phyloP scores from a whole-genome alignment of 768 basidiomycete genomes.

The Holtermannia corniformis region DNA sequence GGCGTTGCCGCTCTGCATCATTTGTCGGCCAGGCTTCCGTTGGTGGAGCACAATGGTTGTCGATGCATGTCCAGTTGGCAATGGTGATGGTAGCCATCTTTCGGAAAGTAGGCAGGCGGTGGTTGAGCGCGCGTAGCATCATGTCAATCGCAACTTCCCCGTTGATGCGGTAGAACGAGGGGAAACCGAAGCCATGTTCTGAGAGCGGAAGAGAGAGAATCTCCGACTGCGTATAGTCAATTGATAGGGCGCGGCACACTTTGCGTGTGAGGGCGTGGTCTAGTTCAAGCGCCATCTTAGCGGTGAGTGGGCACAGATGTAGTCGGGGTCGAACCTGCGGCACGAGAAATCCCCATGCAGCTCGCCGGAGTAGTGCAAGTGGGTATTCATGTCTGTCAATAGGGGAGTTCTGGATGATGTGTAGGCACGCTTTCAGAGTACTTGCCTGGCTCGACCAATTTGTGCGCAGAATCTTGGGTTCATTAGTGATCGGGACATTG shows the following conservation, averaged over 20 bases:
- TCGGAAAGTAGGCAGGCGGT: conserved; percentile 3
- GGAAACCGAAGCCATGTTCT: conserved; percentile 9
- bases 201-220: conserved; percentile 4
- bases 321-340: conserved; percentile 4
- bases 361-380: conserved; percentile 2
- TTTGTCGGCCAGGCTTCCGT: not conserved
- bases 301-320: conserved; percentile 4
- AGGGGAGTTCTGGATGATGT: conserved; percentile 2
- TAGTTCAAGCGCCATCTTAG: conserved; percentile 1
- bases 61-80: conserved; percentile 7
- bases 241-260: not conserved
- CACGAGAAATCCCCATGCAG: conserved; percentile 3
- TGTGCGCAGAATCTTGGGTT: no score
- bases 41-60: not conserved
- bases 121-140: conserved; percentile 9
- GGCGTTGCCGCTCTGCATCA: not conserved
- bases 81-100: conserved; percentile 7
- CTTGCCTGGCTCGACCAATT: not conserved
- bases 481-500: no score
- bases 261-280: conserved; percentile 8
- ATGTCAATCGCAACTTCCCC: conserved; percentile 3
- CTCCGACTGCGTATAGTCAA: not conserved
- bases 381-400: conserved; percentile 1
- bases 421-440: not conserved
- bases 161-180: conserved; percentile 8